Evolutionary conservation across 495 filamentous ascomycete genomes (phyloP).

Genomic region (Thozetella sp.): DNA sequence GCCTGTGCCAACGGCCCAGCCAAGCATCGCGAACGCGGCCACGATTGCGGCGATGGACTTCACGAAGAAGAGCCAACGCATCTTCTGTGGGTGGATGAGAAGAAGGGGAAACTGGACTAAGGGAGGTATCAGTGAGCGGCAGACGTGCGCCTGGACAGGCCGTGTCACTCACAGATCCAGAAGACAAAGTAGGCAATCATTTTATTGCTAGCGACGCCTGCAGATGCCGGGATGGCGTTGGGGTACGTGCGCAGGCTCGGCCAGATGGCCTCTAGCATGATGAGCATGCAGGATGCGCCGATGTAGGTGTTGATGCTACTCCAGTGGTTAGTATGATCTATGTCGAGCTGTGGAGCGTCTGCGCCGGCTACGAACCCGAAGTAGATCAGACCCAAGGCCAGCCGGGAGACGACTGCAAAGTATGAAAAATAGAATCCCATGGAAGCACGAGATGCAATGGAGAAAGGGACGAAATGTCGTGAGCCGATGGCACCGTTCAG

Average conservation of each 20-base stretch:
- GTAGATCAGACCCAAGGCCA: background rate
- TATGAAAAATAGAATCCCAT: background rate
- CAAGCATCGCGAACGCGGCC: conserved; percentile 45
- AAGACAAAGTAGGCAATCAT: conserved; percentile 62
- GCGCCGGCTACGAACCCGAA: background rate
- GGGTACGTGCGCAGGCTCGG: conserved; percentile 8
- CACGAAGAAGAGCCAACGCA: conserved; percentile 53
- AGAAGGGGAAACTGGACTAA: conserved; percentile 41
- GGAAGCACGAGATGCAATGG: background rate
- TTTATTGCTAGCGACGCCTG: conserved; percentile 59
- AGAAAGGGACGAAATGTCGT: background rate
- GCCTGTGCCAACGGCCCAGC: conserved; percentile 44
- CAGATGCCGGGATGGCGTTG: conserved; percentile 48
- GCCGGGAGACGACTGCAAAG: background rate
- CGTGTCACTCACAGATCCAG: conserved; percentile 24
- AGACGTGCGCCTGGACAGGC: background rate
- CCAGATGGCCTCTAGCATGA: background rate
- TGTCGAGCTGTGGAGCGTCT: too few relatives aligned
- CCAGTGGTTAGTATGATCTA: background rate
- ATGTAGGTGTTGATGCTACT: background rate
- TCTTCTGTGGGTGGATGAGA: conserved; percentile 48
- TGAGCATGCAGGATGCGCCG: background rate
- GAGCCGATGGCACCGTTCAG: background rate
- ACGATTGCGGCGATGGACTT: conserved; percentile 49
- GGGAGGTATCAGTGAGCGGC: background rate